A percentile compares a stretch with the other conserved stretches of the same genome.
These are phyloP conservation scores for Fusarium sp. DNA, from an alignment of 2,329 filamentous ascomycete genomes.

Conservation along the genomic window DNA sequence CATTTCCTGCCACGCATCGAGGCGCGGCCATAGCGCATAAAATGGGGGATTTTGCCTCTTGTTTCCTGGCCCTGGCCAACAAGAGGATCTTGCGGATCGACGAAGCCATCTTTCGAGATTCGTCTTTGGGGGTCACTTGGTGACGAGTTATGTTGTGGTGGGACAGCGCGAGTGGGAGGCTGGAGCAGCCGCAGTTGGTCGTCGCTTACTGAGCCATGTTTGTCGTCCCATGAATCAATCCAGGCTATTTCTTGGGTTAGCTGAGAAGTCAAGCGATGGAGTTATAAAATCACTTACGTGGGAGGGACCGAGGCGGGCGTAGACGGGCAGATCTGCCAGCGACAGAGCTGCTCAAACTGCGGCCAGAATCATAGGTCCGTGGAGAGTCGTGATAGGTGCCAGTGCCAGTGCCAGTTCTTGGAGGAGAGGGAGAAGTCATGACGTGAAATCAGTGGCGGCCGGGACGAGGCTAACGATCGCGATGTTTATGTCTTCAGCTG, in stretches of 20 bases:
- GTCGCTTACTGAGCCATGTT: constrained; percentile 51
- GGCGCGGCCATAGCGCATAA: constrained; percentile 61
- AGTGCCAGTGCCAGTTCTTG: constrained; percentile 35
- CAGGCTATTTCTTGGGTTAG: constrained; percentile 50
- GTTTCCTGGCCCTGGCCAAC: constrained; percentile 49
- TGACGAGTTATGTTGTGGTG: constrained; percentile 55
- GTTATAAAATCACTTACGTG: constrained; percentile 32
- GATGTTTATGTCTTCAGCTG: constrained; percentile 23
- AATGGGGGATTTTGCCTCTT: constrained; percentile 54
- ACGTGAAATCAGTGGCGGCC: constrained; percentile 20
- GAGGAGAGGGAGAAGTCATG: constrained; percentile 45
- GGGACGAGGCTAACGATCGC: constrained; percentile 12
- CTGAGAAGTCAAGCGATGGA: background rate
- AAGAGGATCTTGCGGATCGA: constrained; percentile 54
- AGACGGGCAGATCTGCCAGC: constrained; percentile 30
- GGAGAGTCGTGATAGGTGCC: constrained; percentile 37
- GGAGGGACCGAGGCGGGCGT: constrained; percentile 42
- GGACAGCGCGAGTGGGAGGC: constrained; percentile 52
- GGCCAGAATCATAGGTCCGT: constrained; percentile 33
- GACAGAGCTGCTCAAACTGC: constrained; percentile 35
- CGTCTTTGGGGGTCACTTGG: constrained; percentile 54
- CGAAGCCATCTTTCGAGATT: constrained; percentile 60
- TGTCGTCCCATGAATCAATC: constrained; percentile 60
- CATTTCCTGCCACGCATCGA: constrained; percentile 62
- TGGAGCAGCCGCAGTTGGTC: constrained; percentile 54